Base-by-base conservation (phyloP, 768 basidiomycete genomes). In the Boletellus ananas region DNA sequence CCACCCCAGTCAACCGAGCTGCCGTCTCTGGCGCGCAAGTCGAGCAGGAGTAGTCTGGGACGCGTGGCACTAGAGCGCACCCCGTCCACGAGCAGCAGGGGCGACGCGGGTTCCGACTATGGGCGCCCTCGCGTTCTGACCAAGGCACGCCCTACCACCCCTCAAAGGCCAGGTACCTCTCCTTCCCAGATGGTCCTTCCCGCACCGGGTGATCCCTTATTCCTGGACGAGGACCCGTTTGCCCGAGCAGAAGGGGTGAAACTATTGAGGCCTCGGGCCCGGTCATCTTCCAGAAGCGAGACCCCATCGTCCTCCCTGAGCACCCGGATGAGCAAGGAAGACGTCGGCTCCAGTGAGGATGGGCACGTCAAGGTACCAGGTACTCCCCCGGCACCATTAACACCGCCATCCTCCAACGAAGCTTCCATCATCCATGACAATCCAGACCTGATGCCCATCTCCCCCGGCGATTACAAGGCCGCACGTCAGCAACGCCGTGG, bases 181-280 rank as follows among this genome's bases (percentile, higher is more conserved):
- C 23, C 4, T 25, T 25, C 23, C 2, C 45, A 59, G 16, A 62
- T 51, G n/a, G 38, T 45, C 16, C 29, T 51, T 13, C 41, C 52
- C 1, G 34, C 38, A 8, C 53, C 43, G 47, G 62, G 57, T 45
- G 54, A 61, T 35, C 54, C 63, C 16, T 48, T 68, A 3, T 51
- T 68, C 44, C 53, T 68, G n/a, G 68, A 68, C 11, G 57, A 58
- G 11, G 67, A 68, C 17, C 67, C 83, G 4, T 84, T 84, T 63
- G 82, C 81, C 10, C 77, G 75, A 58, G 66, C 62, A 0, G 75
- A 77, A 35, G 80, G 79, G 16, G 80, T 84, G 8, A 76, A 61
- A 58, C 61, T 84, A 70, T 31, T 80, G 34, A 69, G 65, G 29
- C 41, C 55, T 38, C 58, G 52, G 39, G 23, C 18, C n/a, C 35